Base-by-base conservation (phyloP, 257 asterid genomes). In the Eustoma russellianum region DNA sequence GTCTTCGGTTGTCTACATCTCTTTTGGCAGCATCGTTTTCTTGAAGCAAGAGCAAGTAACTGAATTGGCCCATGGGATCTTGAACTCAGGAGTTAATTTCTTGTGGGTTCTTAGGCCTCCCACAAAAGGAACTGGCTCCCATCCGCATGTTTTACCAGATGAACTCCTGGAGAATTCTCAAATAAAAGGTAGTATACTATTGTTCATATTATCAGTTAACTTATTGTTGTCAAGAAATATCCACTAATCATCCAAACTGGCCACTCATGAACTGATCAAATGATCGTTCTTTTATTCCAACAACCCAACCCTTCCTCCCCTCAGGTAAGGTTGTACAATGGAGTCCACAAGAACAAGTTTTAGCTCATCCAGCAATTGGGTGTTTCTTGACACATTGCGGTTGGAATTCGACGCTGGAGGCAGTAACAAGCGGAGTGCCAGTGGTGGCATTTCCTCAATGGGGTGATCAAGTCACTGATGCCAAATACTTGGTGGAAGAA, bases 381-480 rank as follows among this genome's bases (percentile, higher is more conserved):
- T 85, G 95, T 62, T 88, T 85, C 60, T 45, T 88, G 46, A 82
- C 94, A 0, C 97, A 88, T 52, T 88, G 97, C 19, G 94, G 97
- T 0, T 88, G 97, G 95, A 88, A 85, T 65, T 88, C 97, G 10
- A 74, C 94, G 1, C 33, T 83, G 73, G 97, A 88, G 74, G 86
- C 95, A 30, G 15, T 88, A 50, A 56, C 94, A 8, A 71, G 76
- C 24, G 97, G 97, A 12, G 83, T 79, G 0, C 92, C 97, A 13
- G 69, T 83, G 53, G 60, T 77, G 66, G 86, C 95, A 16, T 83
- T 82, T 54, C 97, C 97, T 0, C 89, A 73, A 53, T 83, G 88
- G 85, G 97, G 97, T 5, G 97, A 88, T 44, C 95, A 88, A 74
- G 97, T 88, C 14, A 81, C 88, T 17, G 74, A 88, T 50, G 97